phyloP scores from a whole-genome alignment of 345 rosid species.

The Lagerstroemia speciosa region DNA sequence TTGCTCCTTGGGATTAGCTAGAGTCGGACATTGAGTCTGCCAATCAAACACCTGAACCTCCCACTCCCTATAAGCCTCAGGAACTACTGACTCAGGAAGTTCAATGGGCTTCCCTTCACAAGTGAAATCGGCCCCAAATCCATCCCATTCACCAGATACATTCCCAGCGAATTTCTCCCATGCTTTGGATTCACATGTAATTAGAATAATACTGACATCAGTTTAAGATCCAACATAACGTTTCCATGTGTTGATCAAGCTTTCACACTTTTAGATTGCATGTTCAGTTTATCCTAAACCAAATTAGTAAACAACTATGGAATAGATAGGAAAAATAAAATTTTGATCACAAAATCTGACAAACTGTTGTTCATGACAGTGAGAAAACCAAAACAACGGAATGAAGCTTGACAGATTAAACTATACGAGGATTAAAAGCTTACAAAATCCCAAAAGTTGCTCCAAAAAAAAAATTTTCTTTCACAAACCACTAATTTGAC shows the following conservation, averaged over 20 bases:
- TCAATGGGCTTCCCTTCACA: slow-evolving; percentile 57
- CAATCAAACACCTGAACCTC: slow-evolving; percentile 91
- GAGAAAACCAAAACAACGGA: neutral
- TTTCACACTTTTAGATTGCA: neutral
- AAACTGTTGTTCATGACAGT: neutral
- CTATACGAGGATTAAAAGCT: no score
- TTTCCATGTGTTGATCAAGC: neutral
- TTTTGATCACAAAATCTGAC: neutral
- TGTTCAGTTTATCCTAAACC: neutral
- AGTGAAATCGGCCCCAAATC: slow-evolving; percentile 82
- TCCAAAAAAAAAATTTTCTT: no score
- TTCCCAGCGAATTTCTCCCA: slow-evolving; percentile 70
- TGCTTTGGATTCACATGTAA: slow-evolving; percentile 15
- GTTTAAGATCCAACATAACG: neutral
- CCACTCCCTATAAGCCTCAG: slow-evolving; percentile 93
- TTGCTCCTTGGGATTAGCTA: slow-evolving; percentile 38
- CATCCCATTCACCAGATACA: slow-evolving; percentile 97
- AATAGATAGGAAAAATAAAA: neutral
- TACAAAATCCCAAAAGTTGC: no score
- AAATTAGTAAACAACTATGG: no score
- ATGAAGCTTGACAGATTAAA: no score
- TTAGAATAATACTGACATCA: neutral
- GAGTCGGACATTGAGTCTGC: slow-evolving; percentile 98
- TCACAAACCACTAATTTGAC: no score
- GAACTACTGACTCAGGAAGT: slow-evolving; percentile 80